Percentiles rank a stretch among this genome's conserved stretches.
phyloP scores from a whole-genome alignment of 2,329 filamentous ascomycete species.

The Fusarium phyllophilum region DNA sequence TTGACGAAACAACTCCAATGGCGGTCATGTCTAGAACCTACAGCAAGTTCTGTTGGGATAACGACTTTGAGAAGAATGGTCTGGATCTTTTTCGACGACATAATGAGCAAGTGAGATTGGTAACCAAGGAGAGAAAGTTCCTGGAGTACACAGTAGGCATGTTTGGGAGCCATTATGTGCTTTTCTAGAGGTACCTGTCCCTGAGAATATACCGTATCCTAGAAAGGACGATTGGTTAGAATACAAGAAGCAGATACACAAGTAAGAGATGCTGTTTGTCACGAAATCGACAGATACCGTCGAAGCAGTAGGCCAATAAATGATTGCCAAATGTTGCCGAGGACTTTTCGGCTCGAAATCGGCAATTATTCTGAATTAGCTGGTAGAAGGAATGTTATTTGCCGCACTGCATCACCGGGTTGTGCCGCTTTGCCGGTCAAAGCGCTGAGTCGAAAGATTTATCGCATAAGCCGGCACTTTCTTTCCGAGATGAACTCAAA shows the following conservation, averaged over 20 bases:
- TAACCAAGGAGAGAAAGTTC: fast-evolving
- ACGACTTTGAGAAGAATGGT: not conserved
- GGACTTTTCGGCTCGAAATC: too few relatives aligned
- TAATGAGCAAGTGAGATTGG: not conserved
- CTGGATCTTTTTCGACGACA: not conserved
- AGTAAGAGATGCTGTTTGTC: not conserved
- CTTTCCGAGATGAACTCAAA: not conserved
- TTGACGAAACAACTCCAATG: not conserved
- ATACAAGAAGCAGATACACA: not conserved
- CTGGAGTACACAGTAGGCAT: not conserved
- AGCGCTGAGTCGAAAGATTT: not conserved
- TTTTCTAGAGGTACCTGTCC: not conserved
- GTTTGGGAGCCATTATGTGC: not conserved
- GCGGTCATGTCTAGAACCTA: not conserved
- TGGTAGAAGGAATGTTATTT: not conserved
- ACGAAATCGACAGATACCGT: not conserved
- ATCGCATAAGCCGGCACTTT: not conserved
- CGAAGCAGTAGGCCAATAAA: not conserved
- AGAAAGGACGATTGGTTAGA: not conserved
- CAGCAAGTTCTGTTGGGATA: not conserved
- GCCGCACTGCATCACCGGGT: fast-evolving
- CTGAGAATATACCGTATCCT: not conserved
- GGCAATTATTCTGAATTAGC: not conserved
- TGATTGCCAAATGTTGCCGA: too few relatives aligned
- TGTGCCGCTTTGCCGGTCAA: not conserved